These are phyloP conservation scores for Phellinidium pouzarii DNA, from an alignment of 1,284 basidiomycete genomes.

Conservation along the genomic window DNA sequence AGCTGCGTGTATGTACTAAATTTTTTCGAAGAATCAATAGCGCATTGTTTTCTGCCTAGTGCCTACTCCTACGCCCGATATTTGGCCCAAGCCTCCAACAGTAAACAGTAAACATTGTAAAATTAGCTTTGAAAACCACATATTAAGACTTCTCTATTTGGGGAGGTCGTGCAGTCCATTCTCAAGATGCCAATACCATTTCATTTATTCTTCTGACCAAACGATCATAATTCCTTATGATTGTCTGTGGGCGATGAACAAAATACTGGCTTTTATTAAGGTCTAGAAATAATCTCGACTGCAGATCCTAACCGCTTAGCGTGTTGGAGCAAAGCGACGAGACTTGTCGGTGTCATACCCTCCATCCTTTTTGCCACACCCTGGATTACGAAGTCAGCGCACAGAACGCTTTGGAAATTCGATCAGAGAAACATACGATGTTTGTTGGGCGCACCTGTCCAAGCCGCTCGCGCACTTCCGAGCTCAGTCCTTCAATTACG, in stretches of 20 bases:
- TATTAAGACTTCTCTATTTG: too few species aligned
- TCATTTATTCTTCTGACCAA: too few species aligned
- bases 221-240: too few species aligned
- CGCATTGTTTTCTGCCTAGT: too few species aligned
- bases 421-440: conserved; percentile 38
- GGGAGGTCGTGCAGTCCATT: too few species aligned
- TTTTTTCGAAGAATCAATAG: neutral
- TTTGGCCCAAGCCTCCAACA: too few species aligned
- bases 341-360: conserved; percentile 74
- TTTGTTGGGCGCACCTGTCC: conserved; percentile 55
- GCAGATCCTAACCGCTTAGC: conserved; percentile 37
- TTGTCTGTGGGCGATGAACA: too few species aligned
- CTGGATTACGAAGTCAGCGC: conserved; percentile 36
- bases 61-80: neutral
- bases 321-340: conserved; percentile 58
- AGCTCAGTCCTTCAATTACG: conserved; percentile 61
- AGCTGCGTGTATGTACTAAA: neutral
- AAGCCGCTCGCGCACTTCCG: conserved; percentile 69
- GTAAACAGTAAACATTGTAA: too few species aligned
- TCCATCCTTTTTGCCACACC: conserved; percentile 84
- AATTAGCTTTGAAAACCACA: too few species aligned
- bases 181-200: too few species aligned
- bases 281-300: neutral
- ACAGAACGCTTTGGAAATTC: neutral
- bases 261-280: too few species aligned